Evolutionary conservation across 352 stramenopile genomes (phyloP).

Genomic region (Globisporangium camurandrum): DNA sequence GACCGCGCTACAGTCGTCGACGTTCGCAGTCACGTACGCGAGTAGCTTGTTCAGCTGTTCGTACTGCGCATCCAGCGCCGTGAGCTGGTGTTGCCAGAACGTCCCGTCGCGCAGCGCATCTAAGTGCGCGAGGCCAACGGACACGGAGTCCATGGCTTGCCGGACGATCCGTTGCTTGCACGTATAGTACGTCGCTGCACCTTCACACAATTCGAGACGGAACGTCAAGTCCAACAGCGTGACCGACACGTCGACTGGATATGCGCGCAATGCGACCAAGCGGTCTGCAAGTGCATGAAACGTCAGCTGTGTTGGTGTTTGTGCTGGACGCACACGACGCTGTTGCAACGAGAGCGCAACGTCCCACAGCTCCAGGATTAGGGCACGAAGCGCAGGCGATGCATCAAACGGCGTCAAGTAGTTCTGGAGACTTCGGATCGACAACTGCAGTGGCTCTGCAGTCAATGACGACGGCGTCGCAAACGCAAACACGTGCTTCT

Average conservation of each 20-base stretch:
- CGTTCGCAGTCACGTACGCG: constrained; percentile 45
- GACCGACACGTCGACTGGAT: constrained; percentile 61
- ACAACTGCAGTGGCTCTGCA: constrained; percentile 23
- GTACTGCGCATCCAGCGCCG: constrained; percentile 44
- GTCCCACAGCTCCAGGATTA: constrained; percentile 47
- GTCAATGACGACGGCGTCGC: constrained; percentile 6
- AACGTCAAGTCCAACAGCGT: constrained; percentile 60
- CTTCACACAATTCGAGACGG: constrained; percentile 55
- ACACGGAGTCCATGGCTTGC: constrained; percentile 57
- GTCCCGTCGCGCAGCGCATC: constrained; percentile 47
- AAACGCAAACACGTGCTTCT: constrained; percentile 39
- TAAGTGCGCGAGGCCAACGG: constrained; percentile 43
- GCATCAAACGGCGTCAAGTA: constrained; percentile 59
- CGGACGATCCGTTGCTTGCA: constrained; percentile 56
- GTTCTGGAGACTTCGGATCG: constrained; percentile 52
- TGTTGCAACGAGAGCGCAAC: constrained; percentile 40
- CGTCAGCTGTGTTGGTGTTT: neutral
- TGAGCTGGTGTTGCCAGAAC: constrained; percentile 48
- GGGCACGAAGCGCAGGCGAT: constrained; percentile 30
- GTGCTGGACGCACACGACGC: neutral
- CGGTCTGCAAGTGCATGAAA: constrained; percentile 31
- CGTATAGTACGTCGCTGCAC: constrained; percentile 43
- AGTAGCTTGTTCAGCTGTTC: constrained; percentile 43
- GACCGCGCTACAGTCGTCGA: constrained; percentile 59
- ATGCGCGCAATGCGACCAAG: constrained; percentile 56